phyloP scores from a whole-genome alignment of 1,284 basidiomycete genomes.

The Gomphus bonarii region DNA sequence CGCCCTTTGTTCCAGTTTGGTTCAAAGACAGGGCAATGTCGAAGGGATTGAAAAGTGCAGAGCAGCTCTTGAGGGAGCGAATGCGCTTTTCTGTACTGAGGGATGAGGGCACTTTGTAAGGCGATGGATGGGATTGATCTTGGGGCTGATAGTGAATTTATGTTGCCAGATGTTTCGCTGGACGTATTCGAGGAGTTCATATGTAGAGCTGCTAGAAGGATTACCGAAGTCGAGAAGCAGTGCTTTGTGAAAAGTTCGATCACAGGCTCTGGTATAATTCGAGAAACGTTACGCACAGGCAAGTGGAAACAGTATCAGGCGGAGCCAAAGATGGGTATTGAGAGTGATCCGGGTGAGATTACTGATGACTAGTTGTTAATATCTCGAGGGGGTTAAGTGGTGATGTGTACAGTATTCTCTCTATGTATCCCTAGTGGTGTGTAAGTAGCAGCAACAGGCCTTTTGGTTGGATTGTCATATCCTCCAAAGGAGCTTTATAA shows the following conservation, averaged over 20 bases:
- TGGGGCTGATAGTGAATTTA: conserved; percentile 9
- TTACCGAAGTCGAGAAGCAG: conserved; percentile 16
- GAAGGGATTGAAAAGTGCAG: neutral
- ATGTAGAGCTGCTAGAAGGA: conserved; percentile 16
- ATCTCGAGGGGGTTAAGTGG: too few relatives aligned
- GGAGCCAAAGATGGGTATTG: conserved; percentile 17
- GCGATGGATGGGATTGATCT: conserved; percentile 20
- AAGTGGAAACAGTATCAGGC: conserved; percentile 21
- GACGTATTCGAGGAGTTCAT: neutral
- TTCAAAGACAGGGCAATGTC: neutral
- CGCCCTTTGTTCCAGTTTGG: neutral
- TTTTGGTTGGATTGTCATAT: too few relatives aligned
- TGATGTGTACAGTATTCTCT: too few relatives aligned
- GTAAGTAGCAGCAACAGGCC: too few relatives aligned
- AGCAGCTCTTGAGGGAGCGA: conserved; percentile 15
- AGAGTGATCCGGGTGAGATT: conserved; percentile 22
- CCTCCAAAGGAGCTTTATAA: too few relatives aligned
- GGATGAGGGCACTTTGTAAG: conserved; percentile 15
- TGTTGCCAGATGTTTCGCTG: neutral
- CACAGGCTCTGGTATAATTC: conserved; percentile 10
- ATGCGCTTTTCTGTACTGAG: conserved; percentile 27
- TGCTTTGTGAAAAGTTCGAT: conserved; percentile 16
- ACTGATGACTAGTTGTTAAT: neutral
- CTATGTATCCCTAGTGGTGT: too few relatives aligned
- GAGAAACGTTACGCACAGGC: conserved; percentile 15